Percentiles rank a stretch among this genome's conserved stretches.
phyloP scores from a whole-genome alignment of 257 asterid genomes.

The Solanum paucissectum region DNA sequence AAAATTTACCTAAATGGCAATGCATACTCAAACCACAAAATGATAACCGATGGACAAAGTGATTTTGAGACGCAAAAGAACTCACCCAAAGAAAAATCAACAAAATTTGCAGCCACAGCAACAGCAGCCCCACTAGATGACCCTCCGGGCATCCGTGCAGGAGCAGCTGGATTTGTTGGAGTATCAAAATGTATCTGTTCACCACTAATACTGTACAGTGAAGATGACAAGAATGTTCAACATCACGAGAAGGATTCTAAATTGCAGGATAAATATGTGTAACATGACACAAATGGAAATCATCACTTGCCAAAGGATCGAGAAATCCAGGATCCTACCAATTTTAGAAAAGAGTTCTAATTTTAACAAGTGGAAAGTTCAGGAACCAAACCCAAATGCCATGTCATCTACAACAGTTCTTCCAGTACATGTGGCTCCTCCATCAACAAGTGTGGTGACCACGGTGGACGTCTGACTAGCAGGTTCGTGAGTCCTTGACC shows the following conservation, averaged over 20 bases:
- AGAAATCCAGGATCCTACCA: background rate
- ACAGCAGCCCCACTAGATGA: slow-evolving; percentile 99
- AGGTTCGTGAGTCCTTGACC: slow-evolving; percentile 71
- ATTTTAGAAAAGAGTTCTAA: background rate
- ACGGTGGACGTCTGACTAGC: slow-evolving; percentile 61
- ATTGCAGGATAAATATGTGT: background rate
- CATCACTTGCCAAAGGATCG: background rate
- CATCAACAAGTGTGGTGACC: slow-evolving; percentile 81
- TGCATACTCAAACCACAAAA: background rate
- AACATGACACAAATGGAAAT: background rate
- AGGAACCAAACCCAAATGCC: slow-evolving; percentile 70
- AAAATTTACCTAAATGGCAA: background rate
- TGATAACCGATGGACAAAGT: background rate
- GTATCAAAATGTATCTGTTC: slow-evolving; percentile 75
- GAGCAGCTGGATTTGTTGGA: slow-evolving; percentile 90
- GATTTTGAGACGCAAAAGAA: background rate
- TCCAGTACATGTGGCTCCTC: slow-evolving; percentile 84
- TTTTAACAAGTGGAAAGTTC: slow-evolving; percentile 8
- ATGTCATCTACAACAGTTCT: slow-evolving; percentile 84
- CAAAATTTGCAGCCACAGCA: slow-evolving; percentile 80
- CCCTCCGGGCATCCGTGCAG: slow-evolving; percentile 81
- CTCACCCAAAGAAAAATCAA: slow-evolving; percentile 91
- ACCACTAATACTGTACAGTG: slow-evolving; percentile 52
- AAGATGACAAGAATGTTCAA: background rate
- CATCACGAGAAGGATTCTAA: background rate